A percentile compares a stretch with the other conserved stretches of the same genome.
Evolutionary conservation across 139 green algal species (phyloP).

Genomic region (Auxenochlorella pyrenoidosa): DNA sequence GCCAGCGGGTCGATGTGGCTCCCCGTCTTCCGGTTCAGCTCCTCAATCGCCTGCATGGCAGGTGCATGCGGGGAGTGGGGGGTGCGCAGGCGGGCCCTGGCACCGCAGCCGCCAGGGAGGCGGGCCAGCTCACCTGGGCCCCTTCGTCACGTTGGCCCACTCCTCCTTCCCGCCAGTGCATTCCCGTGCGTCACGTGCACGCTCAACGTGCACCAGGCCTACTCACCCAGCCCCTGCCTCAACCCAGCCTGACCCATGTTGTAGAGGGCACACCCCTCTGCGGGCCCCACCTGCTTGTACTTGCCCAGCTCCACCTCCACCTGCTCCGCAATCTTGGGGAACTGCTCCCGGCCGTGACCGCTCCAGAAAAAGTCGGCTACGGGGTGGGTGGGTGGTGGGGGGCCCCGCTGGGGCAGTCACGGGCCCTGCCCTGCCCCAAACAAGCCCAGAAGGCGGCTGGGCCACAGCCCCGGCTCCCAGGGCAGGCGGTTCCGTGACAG

Average conservation of each 20-base stretch:
- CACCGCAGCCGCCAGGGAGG: too few species aligned
- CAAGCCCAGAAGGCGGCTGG: too few species aligned
- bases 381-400: background rate
- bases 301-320: constrained; percentile 79
- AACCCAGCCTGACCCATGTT: background rate
- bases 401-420: too few species aligned
- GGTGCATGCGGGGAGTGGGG: too few species aligned
- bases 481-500: too few species aligned
- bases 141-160: too few species aligned
- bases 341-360: constrained; percentile 70
- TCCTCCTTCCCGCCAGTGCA: too few species aligned
- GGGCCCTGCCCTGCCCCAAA: too few species aligned
- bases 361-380: constrained; percentile 89
- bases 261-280: background rate
- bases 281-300: constrained; percentile 77
- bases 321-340: constrained; percentile 86
- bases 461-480: too few species aligned
- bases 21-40: constrained; percentile 88
- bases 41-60: constrained; percentile 77
- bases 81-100: background rate
- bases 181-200: too few species aligned
- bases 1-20: constrained; percentile 51
- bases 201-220: background rate
- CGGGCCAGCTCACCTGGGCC: too few species aligned
- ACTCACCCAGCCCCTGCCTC: background rate